Conservation (phyloP, 768 basidiomycete species). For the Amanita inopinata region DNA sequence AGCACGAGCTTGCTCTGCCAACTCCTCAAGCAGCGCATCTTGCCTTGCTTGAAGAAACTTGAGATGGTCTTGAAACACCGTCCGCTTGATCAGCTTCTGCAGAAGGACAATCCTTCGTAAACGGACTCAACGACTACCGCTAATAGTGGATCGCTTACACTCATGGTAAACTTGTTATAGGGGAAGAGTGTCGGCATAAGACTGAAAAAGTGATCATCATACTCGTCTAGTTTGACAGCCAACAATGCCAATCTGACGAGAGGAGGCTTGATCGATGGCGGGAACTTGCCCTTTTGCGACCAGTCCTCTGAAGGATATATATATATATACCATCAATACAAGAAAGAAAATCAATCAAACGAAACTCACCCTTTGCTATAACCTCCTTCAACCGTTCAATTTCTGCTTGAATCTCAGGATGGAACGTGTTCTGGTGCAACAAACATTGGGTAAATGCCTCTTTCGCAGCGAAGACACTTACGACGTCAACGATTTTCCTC, state of each 20-base stretch:
- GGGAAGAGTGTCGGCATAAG: constrained; percentile 83
- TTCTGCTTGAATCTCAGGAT: constrained; percentile 53
- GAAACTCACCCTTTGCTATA: constrained; percentile 54
- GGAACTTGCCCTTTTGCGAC: constrained; percentile 85
- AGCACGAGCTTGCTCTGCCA: constrained; percentile 49
- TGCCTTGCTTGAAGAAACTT: constrained; percentile 58
- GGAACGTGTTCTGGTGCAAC: constrained; percentile 66
- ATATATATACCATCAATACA: not conserved
- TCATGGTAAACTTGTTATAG: constrained; percentile 95
- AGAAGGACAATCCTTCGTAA: not conserved
- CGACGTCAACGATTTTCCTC: constrained; percentile 60
- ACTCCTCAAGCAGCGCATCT: constrained; percentile 54
- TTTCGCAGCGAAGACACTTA: too few relatives aligned
- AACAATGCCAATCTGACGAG: constrained; percentile 64
- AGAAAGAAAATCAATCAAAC: not conserved
- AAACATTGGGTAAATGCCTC: too few relatives aligned
- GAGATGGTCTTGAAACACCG: constrained; percentile 70
- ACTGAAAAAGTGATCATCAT: constrained; percentile 88
- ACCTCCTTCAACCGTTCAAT: constrained; percentile 51
- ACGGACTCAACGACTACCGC: not conserved
- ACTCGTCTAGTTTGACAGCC: constrained; percentile 79
- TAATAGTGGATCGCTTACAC: constrained; percentile 31
- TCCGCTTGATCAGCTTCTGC: constrained; percentile 89
- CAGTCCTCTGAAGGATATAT: constrained; percentile 46
- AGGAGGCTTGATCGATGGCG: constrained; percentile 62